phyloP scores from a whole-genome alignment of 2,329 filamentous ascomycete genomes.

The Gnomoniopsis sp. region DNA sequence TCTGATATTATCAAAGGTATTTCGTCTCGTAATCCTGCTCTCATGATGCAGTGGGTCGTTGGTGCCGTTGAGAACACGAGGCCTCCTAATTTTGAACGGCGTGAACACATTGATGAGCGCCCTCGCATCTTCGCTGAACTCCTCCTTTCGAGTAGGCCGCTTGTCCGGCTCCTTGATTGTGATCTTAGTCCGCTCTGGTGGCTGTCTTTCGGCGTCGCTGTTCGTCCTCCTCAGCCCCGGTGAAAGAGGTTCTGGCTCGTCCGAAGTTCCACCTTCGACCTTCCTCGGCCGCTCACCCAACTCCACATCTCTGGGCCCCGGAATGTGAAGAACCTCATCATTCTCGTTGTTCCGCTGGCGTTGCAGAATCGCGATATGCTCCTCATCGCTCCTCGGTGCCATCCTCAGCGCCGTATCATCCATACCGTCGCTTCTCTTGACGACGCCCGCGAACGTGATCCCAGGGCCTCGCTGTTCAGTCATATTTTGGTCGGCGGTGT shows the following conservation, averaged over 20 bases:
- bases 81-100: slow-evolving; percentile 25
- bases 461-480: slow-evolving; percentile 33
- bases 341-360: slow-evolving; percentile 73
- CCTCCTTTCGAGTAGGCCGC: slow-evolving; percentile 37
- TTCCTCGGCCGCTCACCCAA: slow-evolving; percentile 68
- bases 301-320: slow-evolving; percentile 87
- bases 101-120: slow-evolving; percentile 32
- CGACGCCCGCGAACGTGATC: slow-evolving; percentile 68
- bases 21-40: slow-evolving; percentile 35
- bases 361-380: slow-evolving; percentile 85
- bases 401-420: slow-evolving; percentile 44
- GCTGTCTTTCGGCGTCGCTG: slow-evolving; percentile 18
- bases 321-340: slow-evolving; percentile 77
- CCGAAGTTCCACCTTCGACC: slow-evolving; percentile 34
- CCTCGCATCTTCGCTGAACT: slow-evolving; percentile 40
- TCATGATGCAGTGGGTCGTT: slow-evolving; percentile 37
- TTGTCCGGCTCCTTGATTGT: slow-evolving; percentile 63
- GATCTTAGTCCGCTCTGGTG: slow-evolving; percentile 37
- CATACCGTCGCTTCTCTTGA: slow-evolving; percentile 57
- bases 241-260: slow-evolving; percentile 27
- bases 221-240: neutral
- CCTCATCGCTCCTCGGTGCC: slow-evolving; percentile 59
- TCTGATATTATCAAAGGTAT: slow-evolving; percentile 58
- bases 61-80: slow-evolving; percentile 30
- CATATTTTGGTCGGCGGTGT: slow-evolving; percentile 12